phyloP scores from a whole-genome alignment of 73 alveolate species.

The Tetrahymena borealis region DNA sequence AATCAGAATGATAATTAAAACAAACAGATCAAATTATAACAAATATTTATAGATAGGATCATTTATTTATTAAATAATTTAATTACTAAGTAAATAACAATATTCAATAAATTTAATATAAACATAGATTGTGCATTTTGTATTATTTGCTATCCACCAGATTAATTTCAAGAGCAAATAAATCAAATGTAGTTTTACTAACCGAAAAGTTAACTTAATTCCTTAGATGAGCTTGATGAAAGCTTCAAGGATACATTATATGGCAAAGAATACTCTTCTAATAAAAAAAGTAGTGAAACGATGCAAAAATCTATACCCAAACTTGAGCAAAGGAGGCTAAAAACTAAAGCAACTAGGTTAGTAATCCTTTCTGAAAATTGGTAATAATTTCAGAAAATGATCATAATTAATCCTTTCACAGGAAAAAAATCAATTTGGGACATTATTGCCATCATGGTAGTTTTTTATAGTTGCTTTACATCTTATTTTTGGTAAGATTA shows the following conservation, averaged over 20 bases:
- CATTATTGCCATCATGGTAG: neutral
- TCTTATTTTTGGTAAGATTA: neutral
- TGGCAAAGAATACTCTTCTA: neutral
- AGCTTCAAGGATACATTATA: neutral
- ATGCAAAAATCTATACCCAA: neutral
- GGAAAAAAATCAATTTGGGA: neutral
- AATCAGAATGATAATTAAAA: too few species aligned
- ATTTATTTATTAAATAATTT: too few species aligned
- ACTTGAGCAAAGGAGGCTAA: too few species aligned
- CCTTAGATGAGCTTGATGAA: neutral
- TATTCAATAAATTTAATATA: too few species aligned
- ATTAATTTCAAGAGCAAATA: too few species aligned
- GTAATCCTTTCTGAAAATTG: too few species aligned
- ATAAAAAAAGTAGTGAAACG: neutral
- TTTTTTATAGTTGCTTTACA: neutral
- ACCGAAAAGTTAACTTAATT: neutral
- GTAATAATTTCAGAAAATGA: neutral
- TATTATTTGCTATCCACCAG: too few species aligned
- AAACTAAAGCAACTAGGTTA: too few species aligned
- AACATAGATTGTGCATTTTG: too few species aligned
- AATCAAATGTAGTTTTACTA: neutral
- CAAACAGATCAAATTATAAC: too few species aligned
- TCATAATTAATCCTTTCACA: neutral
- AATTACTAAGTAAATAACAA: too few species aligned
- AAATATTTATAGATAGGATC: too few species aligned